Percentiles rank a stretch among this genome's conserved stretches.
Evolutionary conservation across 2,329 filamentous ascomycete species (phyloP).

Genomic region (Dryadomyces sulphureus): DNA sequence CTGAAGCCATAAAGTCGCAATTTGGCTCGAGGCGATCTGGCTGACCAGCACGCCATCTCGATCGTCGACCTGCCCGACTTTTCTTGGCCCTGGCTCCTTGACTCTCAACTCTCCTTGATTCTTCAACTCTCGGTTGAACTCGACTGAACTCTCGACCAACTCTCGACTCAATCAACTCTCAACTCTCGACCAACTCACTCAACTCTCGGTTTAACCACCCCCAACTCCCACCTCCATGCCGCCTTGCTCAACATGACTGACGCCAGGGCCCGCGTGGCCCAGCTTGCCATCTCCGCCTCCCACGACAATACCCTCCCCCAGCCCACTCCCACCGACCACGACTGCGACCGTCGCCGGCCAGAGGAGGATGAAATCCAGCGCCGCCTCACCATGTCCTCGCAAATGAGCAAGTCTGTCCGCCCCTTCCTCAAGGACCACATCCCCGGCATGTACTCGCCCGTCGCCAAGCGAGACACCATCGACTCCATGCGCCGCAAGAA

Average conservation of each 20-base stretch:
- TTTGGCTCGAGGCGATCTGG: no score
- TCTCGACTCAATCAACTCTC: no score
- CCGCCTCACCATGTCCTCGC: conserved; percentile 43
- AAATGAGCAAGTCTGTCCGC: conserved; percentile 63
- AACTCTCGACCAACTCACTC: no score
- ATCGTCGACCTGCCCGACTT: not conserved
- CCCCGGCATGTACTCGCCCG: conserved; percentile 71
- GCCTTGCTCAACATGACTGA: no score
- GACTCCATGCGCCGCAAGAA: conserved; percentile 23
- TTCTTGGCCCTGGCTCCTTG: no score
- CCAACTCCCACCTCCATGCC: no score
- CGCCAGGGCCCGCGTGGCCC: no score
- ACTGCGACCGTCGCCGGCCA: conserved; percentile 35
- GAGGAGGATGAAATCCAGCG: conserved; percentile 33
- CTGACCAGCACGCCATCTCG: not conserved
- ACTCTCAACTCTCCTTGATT: no score
- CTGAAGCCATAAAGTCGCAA: not conserved
- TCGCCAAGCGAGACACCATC: conserved; percentile 42
- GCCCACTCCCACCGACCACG: conserved; percentile 18
- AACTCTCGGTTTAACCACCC: no score
- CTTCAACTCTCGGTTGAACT: no score
- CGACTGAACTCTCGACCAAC: no score
- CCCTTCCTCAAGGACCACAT: conserved; percentile 89
- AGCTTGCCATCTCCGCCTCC: no score
- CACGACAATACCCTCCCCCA: not conserved